Evolutionary conservation across 2,329 filamentous ascomycete genomes (phyloP).

Genomic region (Fusarium succisae): DNA sequence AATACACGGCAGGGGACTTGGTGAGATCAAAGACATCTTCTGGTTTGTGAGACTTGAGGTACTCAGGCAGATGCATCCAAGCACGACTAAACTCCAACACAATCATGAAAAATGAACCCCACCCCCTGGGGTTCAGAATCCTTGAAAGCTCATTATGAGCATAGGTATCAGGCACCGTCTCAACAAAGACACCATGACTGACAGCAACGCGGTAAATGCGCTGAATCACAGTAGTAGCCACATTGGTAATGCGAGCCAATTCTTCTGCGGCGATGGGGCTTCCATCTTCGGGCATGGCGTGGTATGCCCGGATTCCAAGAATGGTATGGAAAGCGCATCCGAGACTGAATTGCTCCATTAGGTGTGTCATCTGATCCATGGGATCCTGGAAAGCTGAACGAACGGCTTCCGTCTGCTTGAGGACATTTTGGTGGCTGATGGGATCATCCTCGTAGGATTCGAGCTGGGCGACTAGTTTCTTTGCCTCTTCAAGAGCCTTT

Average conservation of each 20-base stretch:
- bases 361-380: constrained; percentile 39
- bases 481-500: constrained; percentile 42
- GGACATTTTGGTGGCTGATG: constrained; percentile 32
- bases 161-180: constrained; percentile 45
- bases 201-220: constrained; percentile 46
- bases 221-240: constrained; percentile 45
- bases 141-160: constrained; percentile 47
- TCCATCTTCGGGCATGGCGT: constrained; percentile 41
- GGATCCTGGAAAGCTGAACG: constrained; percentile 41
- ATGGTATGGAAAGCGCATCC: constrained; percentile 43
- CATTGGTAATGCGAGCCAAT: constrained; percentile 39
- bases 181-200: constrained; percentile 43
- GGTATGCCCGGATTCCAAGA: constrained; percentile 39
- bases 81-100: constrained; percentile 45
- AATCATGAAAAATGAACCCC: constrained; percentile 47
- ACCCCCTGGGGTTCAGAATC: constrained; percentile 39
- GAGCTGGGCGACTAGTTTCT: constrained; percentile 39
- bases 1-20: constrained; percentile 48
- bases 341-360: constrained; percentile 37
- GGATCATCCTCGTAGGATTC: constrained; percentile 40
- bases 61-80: constrained; percentile 42
- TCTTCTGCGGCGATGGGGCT: constrained; percentile 33
- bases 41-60: constrained; percentile 45
- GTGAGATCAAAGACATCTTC: constrained; percentile 45
- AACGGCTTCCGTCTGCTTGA: constrained; percentile 39